Conservation (phyloP, 352 stramenopile species). For the Phytophthora pseudosyringae region DNA sequence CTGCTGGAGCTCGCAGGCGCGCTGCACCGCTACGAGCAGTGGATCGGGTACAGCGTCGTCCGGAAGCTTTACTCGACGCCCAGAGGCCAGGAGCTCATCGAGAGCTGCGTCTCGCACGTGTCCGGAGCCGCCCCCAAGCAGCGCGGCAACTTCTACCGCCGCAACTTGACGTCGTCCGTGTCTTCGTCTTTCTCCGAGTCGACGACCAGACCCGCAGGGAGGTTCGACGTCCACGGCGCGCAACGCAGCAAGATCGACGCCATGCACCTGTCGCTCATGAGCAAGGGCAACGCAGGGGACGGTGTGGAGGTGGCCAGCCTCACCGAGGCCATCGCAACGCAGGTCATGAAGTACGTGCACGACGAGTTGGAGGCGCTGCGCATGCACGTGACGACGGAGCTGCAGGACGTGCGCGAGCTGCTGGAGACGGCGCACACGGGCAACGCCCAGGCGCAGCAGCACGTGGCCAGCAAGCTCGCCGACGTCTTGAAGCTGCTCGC, state of each 20-base stretch:
- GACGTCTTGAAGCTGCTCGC: constrained; percentile 37
- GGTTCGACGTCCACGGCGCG: constrained; percentile 1
- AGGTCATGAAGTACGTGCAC: constrained; percentile 42
- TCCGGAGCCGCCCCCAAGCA: constrained; percentile 7
- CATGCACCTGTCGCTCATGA: constrained; percentile 28
- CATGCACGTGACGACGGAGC: constrained; percentile 41
- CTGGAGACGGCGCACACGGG: constrained; percentile 30
- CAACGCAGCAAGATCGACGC: constrained; percentile 36
- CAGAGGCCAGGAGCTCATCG: constrained; percentile 38
- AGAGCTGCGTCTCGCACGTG: constrained; percentile 31
- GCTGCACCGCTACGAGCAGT: constrained; percentile 64
- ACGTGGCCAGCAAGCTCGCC: constrained; percentile 29
- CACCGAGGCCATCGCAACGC: constrained; percentile 40
- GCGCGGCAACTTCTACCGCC: constrained; percentile 30
- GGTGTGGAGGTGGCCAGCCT: constrained; percentile 25
- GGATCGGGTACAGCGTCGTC: constrained; percentile 45
- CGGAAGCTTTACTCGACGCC: constrained; percentile 46
- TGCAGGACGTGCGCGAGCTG: constrained; percentile 39
- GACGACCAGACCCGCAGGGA: neutral
- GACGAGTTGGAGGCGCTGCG: constrained; percentile 38
- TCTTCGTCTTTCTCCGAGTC: constrained; percentile 33
- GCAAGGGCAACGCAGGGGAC: constrained; percentile 16
- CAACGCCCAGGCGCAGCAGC: constrained; percentile 22
- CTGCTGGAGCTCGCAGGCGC: constrained; percentile 52
- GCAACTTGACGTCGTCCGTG: constrained; percentile 35